phyloP scores from a whole-genome alignment of 441 rosid species.

The Bocquillonia castaneifolia region DNA sequence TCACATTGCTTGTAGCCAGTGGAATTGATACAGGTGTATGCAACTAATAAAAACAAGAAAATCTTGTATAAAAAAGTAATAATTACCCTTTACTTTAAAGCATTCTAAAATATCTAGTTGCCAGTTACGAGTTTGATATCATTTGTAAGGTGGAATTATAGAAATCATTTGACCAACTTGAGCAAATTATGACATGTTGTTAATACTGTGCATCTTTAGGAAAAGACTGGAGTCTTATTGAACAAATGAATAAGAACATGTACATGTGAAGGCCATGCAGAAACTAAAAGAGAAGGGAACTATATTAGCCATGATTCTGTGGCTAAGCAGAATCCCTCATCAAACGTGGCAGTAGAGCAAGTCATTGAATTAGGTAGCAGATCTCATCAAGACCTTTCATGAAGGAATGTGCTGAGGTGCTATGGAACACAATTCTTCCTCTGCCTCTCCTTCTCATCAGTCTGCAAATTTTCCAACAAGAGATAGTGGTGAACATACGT shows the following conservation, averaged over 20 bases:
- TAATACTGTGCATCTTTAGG: no score
- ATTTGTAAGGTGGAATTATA: no score
- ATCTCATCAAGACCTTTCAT: slow-evolving; percentile 72
- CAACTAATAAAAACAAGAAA: no score
- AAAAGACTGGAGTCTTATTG: no score
- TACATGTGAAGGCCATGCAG: slow-evolving; percentile 60
- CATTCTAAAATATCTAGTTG: no score
- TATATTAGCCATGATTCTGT: slow-evolving; percentile 66
- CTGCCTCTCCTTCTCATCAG: slow-evolving; percentile 35
- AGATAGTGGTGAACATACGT: slow-evolving; percentile 32
- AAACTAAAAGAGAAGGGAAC: slow-evolving; percentile 51
- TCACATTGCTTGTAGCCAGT: no score
- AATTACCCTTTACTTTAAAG: no score
- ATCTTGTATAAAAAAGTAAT: no score
- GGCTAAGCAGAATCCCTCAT: slow-evolving; percentile 58
- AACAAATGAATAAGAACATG: background rate
- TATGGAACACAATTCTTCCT: slow-evolving; percentile 57
- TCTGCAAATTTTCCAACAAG: slow-evolving; percentile 43
- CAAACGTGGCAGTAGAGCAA: slow-evolving; percentile 48
- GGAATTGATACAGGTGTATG: no score
- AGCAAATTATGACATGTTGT: no score
- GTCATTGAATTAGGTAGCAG: slow-evolving; percentile 58
- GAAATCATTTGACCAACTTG: no score
- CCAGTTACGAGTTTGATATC: no score
- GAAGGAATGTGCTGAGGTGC: slow-evolving; percentile 61